Evolutionary conservation across 441 rosid genomes (phyloP).

Genomic region (Metrosideros polymorpha): DNA sequence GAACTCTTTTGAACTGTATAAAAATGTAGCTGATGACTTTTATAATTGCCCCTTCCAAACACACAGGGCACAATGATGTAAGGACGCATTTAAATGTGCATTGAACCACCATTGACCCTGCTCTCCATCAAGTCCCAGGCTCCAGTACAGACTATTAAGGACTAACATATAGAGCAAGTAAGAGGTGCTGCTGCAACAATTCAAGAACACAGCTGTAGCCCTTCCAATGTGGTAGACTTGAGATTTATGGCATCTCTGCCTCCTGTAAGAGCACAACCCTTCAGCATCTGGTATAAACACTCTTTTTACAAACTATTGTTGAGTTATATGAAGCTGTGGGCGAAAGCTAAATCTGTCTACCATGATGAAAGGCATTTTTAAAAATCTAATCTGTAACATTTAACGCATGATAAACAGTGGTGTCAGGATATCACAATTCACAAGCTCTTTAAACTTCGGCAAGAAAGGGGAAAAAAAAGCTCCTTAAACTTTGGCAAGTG

Average conservation of each 20-base stretch:
- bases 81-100: not conserved
- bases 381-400: not conserved
- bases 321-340: not conserved
- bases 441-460: not conserved
- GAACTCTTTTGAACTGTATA: not conserved
- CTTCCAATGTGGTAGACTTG: not conserved
- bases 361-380: not conserved
- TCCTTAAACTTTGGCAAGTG: not conserved
- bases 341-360: not conserved
- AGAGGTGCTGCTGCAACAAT: not conserved
- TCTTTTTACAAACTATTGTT: not conserved
- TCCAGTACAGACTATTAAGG: not conserved
- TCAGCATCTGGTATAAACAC: not conserved
- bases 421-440: not conserved
- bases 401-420: not conserved
- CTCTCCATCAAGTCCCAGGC: not conserved
- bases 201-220: not conserved
- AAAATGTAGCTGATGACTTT: not conserved
- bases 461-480: not conserved
- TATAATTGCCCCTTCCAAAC: not conserved
- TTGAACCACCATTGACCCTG: not conserved
- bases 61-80: not conserved
- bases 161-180: not conserved
- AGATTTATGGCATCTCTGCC: not conserved
- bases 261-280: not conserved